These are phyloP conservation scores for Oenanthe sinensis DNA, from an alignment of 129 eudicot genomes.

Conservation along the genomic window DNA sequence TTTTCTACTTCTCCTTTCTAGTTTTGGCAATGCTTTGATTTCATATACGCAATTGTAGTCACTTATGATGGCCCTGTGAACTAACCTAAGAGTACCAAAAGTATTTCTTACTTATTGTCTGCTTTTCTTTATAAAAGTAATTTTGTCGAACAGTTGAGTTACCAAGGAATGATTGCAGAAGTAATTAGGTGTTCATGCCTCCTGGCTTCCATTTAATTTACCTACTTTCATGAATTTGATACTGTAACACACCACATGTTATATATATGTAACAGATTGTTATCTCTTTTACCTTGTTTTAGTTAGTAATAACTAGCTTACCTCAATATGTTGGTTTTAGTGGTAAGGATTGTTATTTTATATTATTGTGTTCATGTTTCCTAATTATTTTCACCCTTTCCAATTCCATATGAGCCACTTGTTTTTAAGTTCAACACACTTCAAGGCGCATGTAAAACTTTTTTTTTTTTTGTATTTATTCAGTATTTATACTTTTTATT, in stretches of 20 bases:
- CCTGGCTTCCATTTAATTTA: not conserved
- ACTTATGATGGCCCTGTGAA: not conserved
- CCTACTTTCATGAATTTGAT: not conserved
- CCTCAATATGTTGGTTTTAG: not conserved
- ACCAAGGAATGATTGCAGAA: not conserved
- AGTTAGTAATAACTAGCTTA: not conserved
- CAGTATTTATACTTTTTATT: too few species aligned
- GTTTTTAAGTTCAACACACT: not conserved
- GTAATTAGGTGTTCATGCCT: not conserved
- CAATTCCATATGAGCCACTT: not conserved
- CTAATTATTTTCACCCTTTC: not conserved
- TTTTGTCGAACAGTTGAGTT: not conserved
- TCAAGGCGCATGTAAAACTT: not conserved
- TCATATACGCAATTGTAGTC: not conserved
- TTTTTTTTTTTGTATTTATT: too few species aligned
- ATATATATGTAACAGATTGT: not conserved
- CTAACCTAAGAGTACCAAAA: not conserved
- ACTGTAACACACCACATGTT: not conserved
- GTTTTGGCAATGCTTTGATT: not conserved
- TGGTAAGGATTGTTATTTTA: not conserved
- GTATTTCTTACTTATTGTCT: not conserved
- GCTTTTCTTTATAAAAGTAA: not conserved
- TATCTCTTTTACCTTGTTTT: not conserved
- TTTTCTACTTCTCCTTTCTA: not conserved
- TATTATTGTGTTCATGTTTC: not conserved